Conservation (phyloP, 441 rosid species). For the Jatropha multifida region DNA sequence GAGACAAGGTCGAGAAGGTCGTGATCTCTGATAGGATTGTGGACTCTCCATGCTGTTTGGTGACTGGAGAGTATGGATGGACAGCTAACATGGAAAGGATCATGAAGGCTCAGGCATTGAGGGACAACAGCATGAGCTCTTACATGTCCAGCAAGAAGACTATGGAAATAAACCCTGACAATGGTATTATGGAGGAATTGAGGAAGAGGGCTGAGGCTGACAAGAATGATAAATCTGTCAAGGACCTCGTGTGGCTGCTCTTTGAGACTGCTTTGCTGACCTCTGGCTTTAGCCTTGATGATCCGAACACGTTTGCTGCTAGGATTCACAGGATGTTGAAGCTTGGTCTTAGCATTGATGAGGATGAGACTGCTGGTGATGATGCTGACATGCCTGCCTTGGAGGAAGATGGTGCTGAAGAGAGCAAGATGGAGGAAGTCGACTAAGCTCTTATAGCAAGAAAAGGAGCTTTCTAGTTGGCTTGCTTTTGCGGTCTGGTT, state of each 20-base stretch:
- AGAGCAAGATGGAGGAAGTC: slow-evolving; percentile 91
- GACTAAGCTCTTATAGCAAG: slow-evolving; percentile 32
- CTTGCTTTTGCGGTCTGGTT: background rate
- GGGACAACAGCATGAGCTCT: slow-evolving; percentile 77
- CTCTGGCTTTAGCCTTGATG: slow-evolving; percentile 80
- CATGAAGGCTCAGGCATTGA: slow-evolving; percentile 87
- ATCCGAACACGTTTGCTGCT: slow-evolving; percentile 67
- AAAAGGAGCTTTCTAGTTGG: background rate
- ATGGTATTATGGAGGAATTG: slow-evolving; percentile 82
- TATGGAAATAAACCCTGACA: slow-evolving; percentile 83
- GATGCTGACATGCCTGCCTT: slow-evolving; percentile 75
- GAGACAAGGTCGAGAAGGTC: slow-evolving; percentile 84
- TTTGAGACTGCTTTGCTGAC: slow-evolving; percentile 73
- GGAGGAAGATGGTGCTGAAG: slow-evolving; percentile 77
- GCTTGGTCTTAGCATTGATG: slow-evolving; percentile 67
- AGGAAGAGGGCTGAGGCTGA: slow-evolving; percentile 82
- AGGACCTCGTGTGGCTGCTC: slow-evolving; percentile 62
- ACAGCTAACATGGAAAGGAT: slow-evolving; percentile 91
- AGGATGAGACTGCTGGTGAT: slow-evolving; percentile 43
- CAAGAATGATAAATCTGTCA: slow-evolving; percentile 69
- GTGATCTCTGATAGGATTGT: slow-evolving; percentile 81
- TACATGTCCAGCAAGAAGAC: slow-evolving; percentile 96
- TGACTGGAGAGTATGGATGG: slow-evolving; percentile 88
- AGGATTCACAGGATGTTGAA: slow-evolving; percentile 85
- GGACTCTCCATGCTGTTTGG: slow-evolving; percentile 87